These are phyloP conservation scores for Encephalitozoon intestinalis DNA, from an alignment of 371 early-diverging fungal species.

Conservation along the genomic window DNA sequence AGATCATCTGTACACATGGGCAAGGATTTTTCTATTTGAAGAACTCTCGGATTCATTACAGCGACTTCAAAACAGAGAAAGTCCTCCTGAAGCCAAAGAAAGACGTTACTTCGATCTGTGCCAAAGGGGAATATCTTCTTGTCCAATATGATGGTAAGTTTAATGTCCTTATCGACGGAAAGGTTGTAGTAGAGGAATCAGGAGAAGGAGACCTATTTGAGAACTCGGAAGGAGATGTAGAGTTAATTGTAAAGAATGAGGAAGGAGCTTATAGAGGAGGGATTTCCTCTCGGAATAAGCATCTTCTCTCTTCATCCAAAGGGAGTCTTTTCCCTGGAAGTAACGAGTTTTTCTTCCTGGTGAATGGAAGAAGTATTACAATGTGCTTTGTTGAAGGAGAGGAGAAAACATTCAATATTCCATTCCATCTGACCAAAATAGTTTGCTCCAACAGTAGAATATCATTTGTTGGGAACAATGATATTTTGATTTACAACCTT, in stretches of 20 bases:
- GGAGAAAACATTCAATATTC: not conserved
- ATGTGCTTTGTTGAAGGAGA: not conserved
- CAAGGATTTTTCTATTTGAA: slow-evolving; percentile 21
- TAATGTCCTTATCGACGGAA: slow-evolving; percentile 39
- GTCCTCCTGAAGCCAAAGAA: slow-evolving; percentile 20
- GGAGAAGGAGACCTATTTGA: slow-evolving; percentile 14
- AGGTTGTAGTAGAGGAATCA: not conserved
- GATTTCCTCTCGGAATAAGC: not conserved
- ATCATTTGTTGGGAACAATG: slow-evolving; percentile 56
- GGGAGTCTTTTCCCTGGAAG: not conserved
- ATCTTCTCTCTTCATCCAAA: not conserved
- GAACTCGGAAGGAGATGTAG: not conserved
- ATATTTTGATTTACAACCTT: slow-evolving; percentile 74
- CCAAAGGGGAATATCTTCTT: slow-evolving; percentile 4
- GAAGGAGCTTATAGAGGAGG: slow-evolving; percentile 6
- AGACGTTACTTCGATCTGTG: slow-evolving; percentile 6
- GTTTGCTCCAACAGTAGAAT: not conserved
- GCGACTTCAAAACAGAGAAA: slow-evolving; percentile 20
- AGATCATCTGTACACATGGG: slow-evolving; percentile 71
- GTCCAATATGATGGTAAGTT: slow-evolving; percentile 24
- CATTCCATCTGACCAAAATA: not conserved
- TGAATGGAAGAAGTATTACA: not conserved
- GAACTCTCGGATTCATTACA: slow-evolving; percentile 11
- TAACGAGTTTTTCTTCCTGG: slow-evolving; percentile 4
- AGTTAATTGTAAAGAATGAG: not conserved